phyloP scores from a whole-genome alignment of 1,284 basidiomycete genomes.

The Pseudozyma sp. region DNA sequence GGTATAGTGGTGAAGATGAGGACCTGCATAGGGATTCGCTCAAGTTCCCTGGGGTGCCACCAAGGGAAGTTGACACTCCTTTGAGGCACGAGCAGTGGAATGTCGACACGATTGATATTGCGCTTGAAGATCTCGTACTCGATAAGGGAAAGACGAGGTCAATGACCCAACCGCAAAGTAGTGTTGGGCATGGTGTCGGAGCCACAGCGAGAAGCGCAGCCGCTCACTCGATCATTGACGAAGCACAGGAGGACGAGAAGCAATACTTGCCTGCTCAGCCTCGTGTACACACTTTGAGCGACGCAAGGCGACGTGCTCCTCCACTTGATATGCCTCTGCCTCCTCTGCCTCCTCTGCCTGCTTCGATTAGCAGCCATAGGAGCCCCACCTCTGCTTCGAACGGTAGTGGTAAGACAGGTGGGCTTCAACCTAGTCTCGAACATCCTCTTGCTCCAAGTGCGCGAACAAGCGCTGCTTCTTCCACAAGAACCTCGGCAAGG shows the following conservation, averaged over 20 bases:
- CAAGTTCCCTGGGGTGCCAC: slow-evolving; percentile 36
- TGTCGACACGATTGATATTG: slow-evolving; percentile 43
- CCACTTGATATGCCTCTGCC: slow-evolving; percentile 15
- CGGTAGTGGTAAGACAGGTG: slow-evolving; percentile 5
- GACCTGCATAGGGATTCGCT: slow-evolving; percentile 16
- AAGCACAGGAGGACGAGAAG: slow-evolving; percentile 24
- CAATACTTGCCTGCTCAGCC: not conserved
- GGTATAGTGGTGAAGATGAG: slow-evolving; percentile 9
- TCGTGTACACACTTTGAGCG: slow-evolving; percentile 14
- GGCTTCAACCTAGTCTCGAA: slow-evolving; percentile 13
- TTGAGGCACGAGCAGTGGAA: slow-evolving; percentile 38
- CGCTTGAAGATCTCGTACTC: slow-evolving; percentile 38
- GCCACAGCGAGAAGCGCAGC: slow-evolving; percentile 6
- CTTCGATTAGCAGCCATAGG: not conserved
- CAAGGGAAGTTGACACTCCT: not conserved
- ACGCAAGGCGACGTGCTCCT: slow-evolving; percentile 11
- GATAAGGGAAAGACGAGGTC: slow-evolving; percentile 20
- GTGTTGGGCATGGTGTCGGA: not conserved
- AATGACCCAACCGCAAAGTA: not conserved
- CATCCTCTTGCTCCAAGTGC: slow-evolving; percentile 15
- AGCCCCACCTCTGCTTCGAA: not conserved
- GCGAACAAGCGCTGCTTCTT: not conserved
- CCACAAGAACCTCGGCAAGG: not conserved
- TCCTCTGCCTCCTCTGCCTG: slow-evolving; percentile 16
- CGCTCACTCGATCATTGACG: slow-evolving; percentile 36